A percentile compares a stretch with the other conserved stretches of the same genome.
Conservation (phyloP, 2,329 filamentous ascomycete species). For the Dothistroma pini region DNA sequence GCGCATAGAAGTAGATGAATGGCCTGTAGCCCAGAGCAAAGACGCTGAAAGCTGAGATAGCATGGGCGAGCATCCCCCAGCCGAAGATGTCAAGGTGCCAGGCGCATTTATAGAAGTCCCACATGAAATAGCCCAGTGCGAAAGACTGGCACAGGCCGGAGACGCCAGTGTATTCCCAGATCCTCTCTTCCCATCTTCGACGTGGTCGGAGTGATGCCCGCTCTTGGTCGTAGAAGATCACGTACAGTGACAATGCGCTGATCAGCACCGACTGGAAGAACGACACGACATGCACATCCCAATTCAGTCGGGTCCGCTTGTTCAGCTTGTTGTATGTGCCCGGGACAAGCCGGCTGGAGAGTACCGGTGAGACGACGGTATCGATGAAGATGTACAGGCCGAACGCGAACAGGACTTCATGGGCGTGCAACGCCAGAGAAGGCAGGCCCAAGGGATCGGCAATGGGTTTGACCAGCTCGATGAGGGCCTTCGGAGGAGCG, state of each 20-base stretch:
- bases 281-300: conserved; percentile 85
- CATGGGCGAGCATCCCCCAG: conserved; percentile 72
- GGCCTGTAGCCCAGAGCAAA: conserved; percentile 76
- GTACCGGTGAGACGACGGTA: conserved; percentile 60
- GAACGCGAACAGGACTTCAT: conserved; percentile 68
- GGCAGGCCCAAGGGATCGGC: conserved; percentile 60
- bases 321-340: conserved; percentile 61
- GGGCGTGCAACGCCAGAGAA: conserved; percentile 70
- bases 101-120: conserved; percentile 71
- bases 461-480: conserved; percentile 57
- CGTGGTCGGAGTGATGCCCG: conserved; percentile 43
- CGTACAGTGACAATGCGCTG: conserved; percentile 68
- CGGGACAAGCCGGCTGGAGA: conserved; percentile 63
- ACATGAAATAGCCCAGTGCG: conserved; percentile 78
- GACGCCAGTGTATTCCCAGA: conserved; percentile 75
- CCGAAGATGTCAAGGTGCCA: conserved; percentile 69
- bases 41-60: conserved; percentile 67
- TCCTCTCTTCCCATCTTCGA: conserved; percentile 60
- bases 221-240: conserved; percentile 66
- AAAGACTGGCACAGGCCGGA: conserved; percentile 71
- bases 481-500: conserved; percentile 55
- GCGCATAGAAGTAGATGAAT: conserved; percentile 79
- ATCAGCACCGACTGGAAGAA: conserved; percentile 72
- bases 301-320: conserved; percentile 66
- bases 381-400: conserved; percentile 67